Percentiles rank a stretch among this genome's conserved stretches.
phyloP scores from a whole-genome alignment of 2,329 filamentous ascomycete genomes.

The Chaetothyriales sp. region DNA sequence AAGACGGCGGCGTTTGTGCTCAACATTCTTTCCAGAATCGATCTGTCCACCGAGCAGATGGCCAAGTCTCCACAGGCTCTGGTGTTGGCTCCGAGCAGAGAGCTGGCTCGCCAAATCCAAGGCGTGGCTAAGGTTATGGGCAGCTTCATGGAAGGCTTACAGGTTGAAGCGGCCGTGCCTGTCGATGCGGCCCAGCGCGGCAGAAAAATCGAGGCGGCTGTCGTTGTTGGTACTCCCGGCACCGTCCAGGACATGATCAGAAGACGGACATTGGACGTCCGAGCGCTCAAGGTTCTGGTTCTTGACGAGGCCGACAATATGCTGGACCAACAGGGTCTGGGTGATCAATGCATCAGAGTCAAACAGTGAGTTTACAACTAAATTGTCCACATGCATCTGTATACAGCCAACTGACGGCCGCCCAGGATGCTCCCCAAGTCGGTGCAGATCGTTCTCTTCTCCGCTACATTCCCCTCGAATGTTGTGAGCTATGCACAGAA shows the following conservation, averaged over 20 bases:
- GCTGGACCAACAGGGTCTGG: conserved; percentile 87
- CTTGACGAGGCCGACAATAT: conserved; percentile 98
- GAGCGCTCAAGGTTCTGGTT: conserved; percentile 64
- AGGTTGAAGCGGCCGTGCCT: conserved; percentile 69
- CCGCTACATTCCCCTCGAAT: conserved; percentile 76
- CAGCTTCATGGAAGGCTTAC: conserved; percentile 60
- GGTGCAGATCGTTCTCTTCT: conserved; percentile 88
- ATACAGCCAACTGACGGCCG: conserved; percentile 20
- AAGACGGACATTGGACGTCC: conserved; percentile 56
- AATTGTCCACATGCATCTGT: neutral
- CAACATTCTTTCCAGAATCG: conserved; percentile 75
- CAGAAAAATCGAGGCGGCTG: conserved; percentile 53
- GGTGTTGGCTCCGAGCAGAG: conserved; percentile 79
- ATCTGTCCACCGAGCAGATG: conserved; percentile 49
- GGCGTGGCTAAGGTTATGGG: conserved; percentile 74
- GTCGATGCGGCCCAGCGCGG: conserved; percentile 54
- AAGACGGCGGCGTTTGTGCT: conserved; percentile 96
- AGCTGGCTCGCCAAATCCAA: conserved; percentile 87
- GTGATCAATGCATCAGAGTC: conserved; percentile 85
- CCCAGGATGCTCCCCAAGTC: conserved; percentile 53
- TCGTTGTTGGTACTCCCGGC: conserved; percentile 86
- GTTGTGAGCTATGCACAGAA: conserved; percentile 70
- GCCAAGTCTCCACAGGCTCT: conserved; percentile 57
- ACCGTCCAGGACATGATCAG: conserved; percentile 80
- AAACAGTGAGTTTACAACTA: conserved; percentile 48